These are phyloP conservation scores for Passalora sequoiae DNA, from an alignment of 2,329 filamentous ascomycete species.

Conservation along the genomic window DNA sequence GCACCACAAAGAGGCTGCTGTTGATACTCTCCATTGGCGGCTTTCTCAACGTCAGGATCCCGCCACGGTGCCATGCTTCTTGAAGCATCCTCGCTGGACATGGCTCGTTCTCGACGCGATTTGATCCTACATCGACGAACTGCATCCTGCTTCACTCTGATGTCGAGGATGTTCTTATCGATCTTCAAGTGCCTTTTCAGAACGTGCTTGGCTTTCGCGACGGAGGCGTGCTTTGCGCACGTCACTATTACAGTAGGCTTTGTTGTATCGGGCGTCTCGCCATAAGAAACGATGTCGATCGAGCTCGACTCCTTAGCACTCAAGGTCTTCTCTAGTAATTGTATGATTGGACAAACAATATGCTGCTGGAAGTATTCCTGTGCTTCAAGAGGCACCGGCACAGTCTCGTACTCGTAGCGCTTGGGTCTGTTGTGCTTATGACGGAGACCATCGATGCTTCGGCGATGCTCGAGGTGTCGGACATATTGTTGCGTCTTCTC, in stretches of 20 bases:
- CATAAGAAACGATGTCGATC: slow-evolving; percentile 70
- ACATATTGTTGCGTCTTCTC: slow-evolving; percentile 9
- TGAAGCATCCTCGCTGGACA: slow-evolving; percentile 12
- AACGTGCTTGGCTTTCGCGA: slow-evolving; percentile 65
- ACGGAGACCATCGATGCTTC: slow-evolving; percentile 2
- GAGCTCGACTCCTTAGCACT: slow-evolving; percentile 71
- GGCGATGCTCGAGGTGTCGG: slow-evolving; percentile 1
- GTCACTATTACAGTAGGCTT: slow-evolving; percentile 71
- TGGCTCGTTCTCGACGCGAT: slow-evolving; percentile 34
- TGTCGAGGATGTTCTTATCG: slow-evolving; percentile 57
- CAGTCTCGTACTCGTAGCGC: slow-evolving; percentile 26
- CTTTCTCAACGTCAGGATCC: slow-evolving; percentile 27
- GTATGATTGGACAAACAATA: slow-evolving; percentile 68
- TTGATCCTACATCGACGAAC: slow-evolving; percentile 18
- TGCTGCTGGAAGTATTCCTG: slow-evolving; percentile 67
- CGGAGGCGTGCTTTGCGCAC: slow-evolving; percentile 56
- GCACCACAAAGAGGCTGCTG: slow-evolving; percentile 75
- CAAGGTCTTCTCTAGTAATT: slow-evolving; percentile 65
- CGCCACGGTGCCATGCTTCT: slow-evolving; percentile 27
- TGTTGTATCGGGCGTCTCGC: slow-evolving; percentile 60
- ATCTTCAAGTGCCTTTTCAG: slow-evolving; percentile 67
- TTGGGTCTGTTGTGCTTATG: slow-evolving; percentile 7
- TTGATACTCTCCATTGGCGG: slow-evolving; percentile 71
- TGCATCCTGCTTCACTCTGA: slow-evolving; percentile 62
- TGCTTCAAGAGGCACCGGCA: slow-evolving; percentile 56